Conservation (phyloP, 805 yeast species). For the Kodamaea fukazawae region DNA sequence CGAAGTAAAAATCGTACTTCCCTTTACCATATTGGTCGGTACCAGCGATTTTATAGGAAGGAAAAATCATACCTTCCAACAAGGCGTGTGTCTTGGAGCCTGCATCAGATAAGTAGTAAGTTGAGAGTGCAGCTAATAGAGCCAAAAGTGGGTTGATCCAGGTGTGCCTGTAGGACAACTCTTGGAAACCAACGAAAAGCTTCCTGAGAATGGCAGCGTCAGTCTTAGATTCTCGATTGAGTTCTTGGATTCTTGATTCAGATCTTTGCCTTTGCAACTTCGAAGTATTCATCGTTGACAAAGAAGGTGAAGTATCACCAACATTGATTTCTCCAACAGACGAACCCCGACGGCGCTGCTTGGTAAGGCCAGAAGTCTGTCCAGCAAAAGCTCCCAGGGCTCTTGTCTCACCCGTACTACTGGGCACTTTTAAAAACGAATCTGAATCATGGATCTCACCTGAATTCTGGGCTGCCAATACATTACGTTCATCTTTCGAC, state of each 20-base stretch:
- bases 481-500: no score
- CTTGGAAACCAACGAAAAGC: slow-evolving; percentile 55
- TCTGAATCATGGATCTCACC: no score
- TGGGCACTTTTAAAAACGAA: no score
- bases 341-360: slow-evolving; percentile 52
- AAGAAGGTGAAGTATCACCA: slow-evolving; percentile 71
- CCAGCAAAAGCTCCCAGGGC: no score
- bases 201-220: slow-evolving; percentile 58
- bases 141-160: slow-evolving; percentile 70
- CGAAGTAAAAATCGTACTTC: slow-evolving; percentile 72
- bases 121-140: slow-evolving; percentile 36
- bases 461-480: no score
- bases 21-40: slow-evolving; percentile 86
- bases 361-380: neutral
- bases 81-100: slow-evolving; percentile 53
- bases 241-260: slow-evolving; percentile 29
- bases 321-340: slow-evolving; percentile 73
- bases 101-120: slow-evolving; percentile 57
- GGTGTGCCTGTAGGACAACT: slow-evolving; percentile 56
- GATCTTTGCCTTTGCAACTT: slow-evolving; percentile 36
- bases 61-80: slow-evolving; percentile 58
- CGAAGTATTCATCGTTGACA: slow-evolving; percentile 62
- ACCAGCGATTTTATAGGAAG: slow-evolving; percentile 62
- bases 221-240: slow-evolving; percentile 24
- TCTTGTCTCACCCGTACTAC: no score